Base-by-base conservation (phyloP, 208 protist genomes). In the Crithidia expoeki region DNA sequence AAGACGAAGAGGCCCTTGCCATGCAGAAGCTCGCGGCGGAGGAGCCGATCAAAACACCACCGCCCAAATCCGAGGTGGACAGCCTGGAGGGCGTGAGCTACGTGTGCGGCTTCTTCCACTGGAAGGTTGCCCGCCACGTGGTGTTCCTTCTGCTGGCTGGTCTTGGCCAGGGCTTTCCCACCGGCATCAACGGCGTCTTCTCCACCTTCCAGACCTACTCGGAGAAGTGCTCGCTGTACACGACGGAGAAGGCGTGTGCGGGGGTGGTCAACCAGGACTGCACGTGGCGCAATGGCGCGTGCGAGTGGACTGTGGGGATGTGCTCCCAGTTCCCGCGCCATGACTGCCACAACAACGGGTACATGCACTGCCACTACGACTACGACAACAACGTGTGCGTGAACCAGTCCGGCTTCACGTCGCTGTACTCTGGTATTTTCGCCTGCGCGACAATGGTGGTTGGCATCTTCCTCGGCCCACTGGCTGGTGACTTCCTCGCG, bases 351-450 rank as follows among this genome's bases (percentile, higher is more conserved):
- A 33, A 62, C 57, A 62, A 14, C 12, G 57, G 57, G 36, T 62
- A 62, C 57, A 62, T 62, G 57, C 57, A 62, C 57, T 62, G 57
- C 57, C 38, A 62, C 57, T 62, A 62, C 57, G 57, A 62, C 57
- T 62, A 62, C 57, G 25, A 17, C 57, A 38, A 17, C 57, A 28
- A 46, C 6, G 34, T 46, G 55, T 60, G 55, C n/a, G 34, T 46
- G 55, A 60, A 60, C 55, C 32, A 60, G 17, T 4, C 55, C 21
- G 55, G 55, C 34, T 60, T 60, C 55, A 25, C 32, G 30, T 60
- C 55, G 30, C 34, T 60, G 33, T 60, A 60, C 55, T 60, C 55
- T 21, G 55, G 55, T 17, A 60, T 60, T 34, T 60, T 60, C 17
- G 55, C 55, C 34, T 60, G 55, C 21, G 55, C 55, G 23, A 60